These are phyloP conservation scores for Alternaria ethzedia DNA, from an alignment of 2,329 filamentous ascomycete species.

Conservation along the genomic window DNA sequence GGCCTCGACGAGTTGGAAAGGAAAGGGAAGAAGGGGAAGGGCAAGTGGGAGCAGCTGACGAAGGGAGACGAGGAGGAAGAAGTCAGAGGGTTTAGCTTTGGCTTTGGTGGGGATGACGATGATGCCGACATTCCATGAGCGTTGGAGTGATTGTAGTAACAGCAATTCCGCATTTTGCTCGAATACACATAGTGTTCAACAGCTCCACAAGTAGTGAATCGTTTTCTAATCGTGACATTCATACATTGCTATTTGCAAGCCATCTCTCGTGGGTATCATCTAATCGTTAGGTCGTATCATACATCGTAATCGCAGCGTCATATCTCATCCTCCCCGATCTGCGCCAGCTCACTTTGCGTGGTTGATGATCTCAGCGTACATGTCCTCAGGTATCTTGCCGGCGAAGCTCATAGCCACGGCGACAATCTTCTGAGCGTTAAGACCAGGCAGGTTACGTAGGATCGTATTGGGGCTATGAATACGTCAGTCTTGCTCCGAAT, in stretches of 20 bases:
- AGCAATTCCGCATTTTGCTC: not conserved
- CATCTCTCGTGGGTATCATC: constrained; percentile 6
- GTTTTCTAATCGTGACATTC: not conserved
- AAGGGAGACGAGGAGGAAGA: constrained; percentile 57
- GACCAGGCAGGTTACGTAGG: constrained; percentile 81
- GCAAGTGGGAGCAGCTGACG: constrained; percentile 85
- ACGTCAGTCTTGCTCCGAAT: constrained; percentile 21
- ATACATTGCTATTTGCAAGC: not conserved
- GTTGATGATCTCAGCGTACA: constrained; percentile 87
- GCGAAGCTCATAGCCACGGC: constrained; percentile 84
- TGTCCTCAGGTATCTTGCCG: constrained; percentile 85
- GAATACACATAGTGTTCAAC: not conserved
- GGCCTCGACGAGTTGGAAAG: constrained; percentile 70
- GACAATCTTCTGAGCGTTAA: constrained; percentile 85
- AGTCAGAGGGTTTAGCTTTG: constrained; percentile 65
- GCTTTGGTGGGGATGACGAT: constrained; percentile 63
- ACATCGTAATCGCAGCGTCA: constrained; percentile 9
- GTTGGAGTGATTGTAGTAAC: not conserved
- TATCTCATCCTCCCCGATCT: not conserved
- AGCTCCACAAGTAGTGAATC: too few species aligned
- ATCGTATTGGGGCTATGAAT: constrained; percentile 82
- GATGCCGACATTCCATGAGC: constrained; percentile 46
- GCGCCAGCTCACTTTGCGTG: constrained; percentile 71
- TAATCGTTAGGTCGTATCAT: constrained; percentile 15
- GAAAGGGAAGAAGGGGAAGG: constrained; percentile 67